Base-by-base conservation (phyloP, 2,329 filamentous ascomycete genomes). In the Amphichorda felina region DNA sequence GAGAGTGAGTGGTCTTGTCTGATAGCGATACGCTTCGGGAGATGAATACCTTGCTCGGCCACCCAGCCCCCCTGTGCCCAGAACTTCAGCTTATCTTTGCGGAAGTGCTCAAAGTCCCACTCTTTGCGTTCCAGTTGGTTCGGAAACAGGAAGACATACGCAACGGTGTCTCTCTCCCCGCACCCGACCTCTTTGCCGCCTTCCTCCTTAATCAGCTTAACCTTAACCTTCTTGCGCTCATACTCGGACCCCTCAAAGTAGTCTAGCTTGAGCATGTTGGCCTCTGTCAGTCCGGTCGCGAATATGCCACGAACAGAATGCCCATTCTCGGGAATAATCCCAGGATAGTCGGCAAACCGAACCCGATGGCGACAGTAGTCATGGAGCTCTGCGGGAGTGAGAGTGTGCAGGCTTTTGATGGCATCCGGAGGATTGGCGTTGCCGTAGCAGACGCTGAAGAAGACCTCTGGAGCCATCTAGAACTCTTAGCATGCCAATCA, bases 21-120 rank as follows among this genome's bases (percentile, higher is more conserved):
- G 11, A 13, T 9, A 28, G n/a, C 4, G 14, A 18, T 7, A 9
- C 8, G 9, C 22, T 14, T 7, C 4, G 10, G 24, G 8, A 19
- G 30, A 14, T 7, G 46, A 49, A 49, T 35, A 62, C 63, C 58
- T 18, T 63, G 40, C 9, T 43, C 58, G 41, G 67, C 66, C 8
- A 54, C 52, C 43, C 64, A 64, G 34, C 65, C 65, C 21, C 61
- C 63, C n/a, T 69, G 55, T 5, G 68, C 67, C 72, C 71, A 77
- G 4, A 50, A 38, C 37, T 53, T 53, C 60, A 76, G 60, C 63
- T 87, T 94, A 41, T 91, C 79, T 47, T 68, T 66, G 41, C 80
- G 75, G 53, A 95, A 96, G 42, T 82, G 75, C 33, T 79, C 76
- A 60, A 87, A 91, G 54, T 94, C 84, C 89, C 89, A 96, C 55